A percentile compares a stretch with the other conserved stretches of the same genome.
Evolutionary conservation across 1,284 basidiomycete species (phyloP).

Genomic region (Tilletia walkeri): DNA sequence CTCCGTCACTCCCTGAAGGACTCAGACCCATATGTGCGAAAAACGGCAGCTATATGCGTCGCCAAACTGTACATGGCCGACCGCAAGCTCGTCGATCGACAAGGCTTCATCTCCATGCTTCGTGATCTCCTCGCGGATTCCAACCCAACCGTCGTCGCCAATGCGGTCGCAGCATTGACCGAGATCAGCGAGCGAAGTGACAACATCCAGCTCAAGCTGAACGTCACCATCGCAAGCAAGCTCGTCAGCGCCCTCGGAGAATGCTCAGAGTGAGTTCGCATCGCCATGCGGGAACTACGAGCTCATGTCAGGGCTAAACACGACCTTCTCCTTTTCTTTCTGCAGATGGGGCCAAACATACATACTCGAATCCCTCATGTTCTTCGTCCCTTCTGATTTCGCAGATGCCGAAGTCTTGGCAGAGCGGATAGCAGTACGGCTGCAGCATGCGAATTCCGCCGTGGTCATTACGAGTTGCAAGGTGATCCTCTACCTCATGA

Average conservation of each 20-base stretch:
- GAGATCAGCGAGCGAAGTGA: constrained; percentile 88
- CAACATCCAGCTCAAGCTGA: constrained; percentile 77
- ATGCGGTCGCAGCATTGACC: constrained; percentile 85
- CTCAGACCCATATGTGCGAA: constrained; percentile 89
- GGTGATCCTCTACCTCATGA: constrained; percentile 93
- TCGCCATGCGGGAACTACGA: background rate
- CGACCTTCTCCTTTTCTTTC: background rate
- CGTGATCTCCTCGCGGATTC: constrained; percentile 84
- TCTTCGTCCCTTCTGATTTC: constrained; percentile 83
- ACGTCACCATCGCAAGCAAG: constrained; percentile 77
- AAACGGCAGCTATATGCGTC: constrained; percentile 87
- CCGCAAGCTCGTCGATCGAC: constrained; percentile 75
- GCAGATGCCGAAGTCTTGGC: constrained; percentile 89
- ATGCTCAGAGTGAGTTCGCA: constrained; percentile 67
- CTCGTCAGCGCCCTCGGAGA: constrained; percentile 78
- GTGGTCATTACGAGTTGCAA: constrained; percentile 93
- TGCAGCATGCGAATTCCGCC: constrained; percentile 91
- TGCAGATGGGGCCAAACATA: constrained; percentile 90
- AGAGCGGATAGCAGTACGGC: constrained; percentile 84
- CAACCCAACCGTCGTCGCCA: constrained; percentile 91
- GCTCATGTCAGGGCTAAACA: too few relatives aligned
- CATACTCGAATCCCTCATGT: constrained; percentile 88
- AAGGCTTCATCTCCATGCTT: constrained; percentile 78
- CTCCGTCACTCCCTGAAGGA: constrained; percentile 83
- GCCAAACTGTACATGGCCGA: constrained; percentile 86